Percentiles rank a stretch among this genome's conserved stretches.
Evolutionary conservation across 441 rosid species (phyloP).

Genomic region (Adansonia madagascariensis): DNA sequence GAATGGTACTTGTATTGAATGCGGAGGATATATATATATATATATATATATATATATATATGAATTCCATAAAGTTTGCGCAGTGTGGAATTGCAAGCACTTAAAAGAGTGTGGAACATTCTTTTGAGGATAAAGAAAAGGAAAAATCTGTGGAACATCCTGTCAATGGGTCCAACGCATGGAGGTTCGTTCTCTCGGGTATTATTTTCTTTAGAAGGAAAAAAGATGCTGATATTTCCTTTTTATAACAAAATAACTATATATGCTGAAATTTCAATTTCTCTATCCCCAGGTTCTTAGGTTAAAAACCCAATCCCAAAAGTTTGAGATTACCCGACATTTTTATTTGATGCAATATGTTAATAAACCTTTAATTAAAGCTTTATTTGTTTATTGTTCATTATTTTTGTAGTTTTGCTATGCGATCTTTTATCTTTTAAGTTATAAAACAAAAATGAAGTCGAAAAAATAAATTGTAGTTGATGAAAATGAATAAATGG

Average conservation of each 20-base stretch:
- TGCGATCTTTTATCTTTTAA: background rate
- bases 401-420: background rate
- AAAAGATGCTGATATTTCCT: background rate
- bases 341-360: background rate
- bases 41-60: no score
- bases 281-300: background rate
- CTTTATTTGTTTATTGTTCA: background rate
- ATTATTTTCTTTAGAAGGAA: background rate
- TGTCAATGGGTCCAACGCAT: background rate
- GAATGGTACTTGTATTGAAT: background rate
- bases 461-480: background rate
- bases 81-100: background rate
- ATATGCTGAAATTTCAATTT: background rate
- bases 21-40: background rate
- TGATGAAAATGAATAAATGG: background rate
- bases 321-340: background rate
- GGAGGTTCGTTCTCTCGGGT: background rate
- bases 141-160: background rate
- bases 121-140: background rate
- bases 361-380: background rate
- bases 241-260: background rate
- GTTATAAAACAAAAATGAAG: background rate
- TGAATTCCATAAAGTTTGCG: background rate
- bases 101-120: background rate
- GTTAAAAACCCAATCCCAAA: background rate